Conservation (phyloP, 1,284 basidiomycete species). For the Neolentinus lepideus region DNA sequence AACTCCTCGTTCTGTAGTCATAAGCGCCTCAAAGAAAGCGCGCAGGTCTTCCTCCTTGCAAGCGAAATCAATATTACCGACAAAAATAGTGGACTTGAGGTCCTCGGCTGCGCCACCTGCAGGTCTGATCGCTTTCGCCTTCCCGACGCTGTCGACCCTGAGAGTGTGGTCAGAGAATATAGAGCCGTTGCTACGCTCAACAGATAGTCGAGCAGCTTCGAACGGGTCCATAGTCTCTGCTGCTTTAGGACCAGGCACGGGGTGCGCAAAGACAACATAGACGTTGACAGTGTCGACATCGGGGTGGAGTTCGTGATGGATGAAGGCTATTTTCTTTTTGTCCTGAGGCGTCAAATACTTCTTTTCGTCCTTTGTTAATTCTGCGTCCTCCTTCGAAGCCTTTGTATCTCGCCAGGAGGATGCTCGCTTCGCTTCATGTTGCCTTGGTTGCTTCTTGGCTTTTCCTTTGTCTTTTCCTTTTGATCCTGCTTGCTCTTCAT, state of each 20-base stretch:
- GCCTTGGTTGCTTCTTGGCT: constrained; percentile 26
- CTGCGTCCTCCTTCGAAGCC: constrained; percentile 28
- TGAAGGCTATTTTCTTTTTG: constrained; percentile 93
- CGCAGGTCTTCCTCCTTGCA: constrained; percentile 88
- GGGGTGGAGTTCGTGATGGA: constrained; percentile 83
- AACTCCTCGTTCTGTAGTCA: constrained; percentile 69
- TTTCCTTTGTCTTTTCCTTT: constrained; percentile 18
- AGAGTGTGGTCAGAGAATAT: constrained; percentile 71
- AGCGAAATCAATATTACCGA: constrained; percentile 91
- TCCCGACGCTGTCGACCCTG: constrained; percentile 63
- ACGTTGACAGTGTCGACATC: constrained; percentile 70
- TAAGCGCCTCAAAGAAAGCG: constrained; percentile 78
- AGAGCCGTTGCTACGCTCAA: constrained; percentile 63
- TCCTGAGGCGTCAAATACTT: constrained; percentile 74
- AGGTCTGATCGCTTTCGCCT: constrained; percentile 9
- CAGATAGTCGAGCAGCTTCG: constrained; percentile 60
- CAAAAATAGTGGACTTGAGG: constrained; percentile 83
- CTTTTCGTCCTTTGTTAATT: constrained; percentile 45
- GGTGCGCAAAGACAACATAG: constrained; percentile 83
- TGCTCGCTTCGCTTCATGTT: constrained; percentile 53
- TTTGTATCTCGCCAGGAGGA: constrained; percentile 62
- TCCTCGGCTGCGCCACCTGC: constrained; percentile 27
- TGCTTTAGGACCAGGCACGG: constrained; percentile 26
- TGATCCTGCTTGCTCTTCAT: constrained; percentile 10
- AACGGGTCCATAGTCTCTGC: constrained; percentile 55